Conservation (phyloP, 2,329 filamentous ascomycete genomes). For the Aphanocladium album region DNA sequence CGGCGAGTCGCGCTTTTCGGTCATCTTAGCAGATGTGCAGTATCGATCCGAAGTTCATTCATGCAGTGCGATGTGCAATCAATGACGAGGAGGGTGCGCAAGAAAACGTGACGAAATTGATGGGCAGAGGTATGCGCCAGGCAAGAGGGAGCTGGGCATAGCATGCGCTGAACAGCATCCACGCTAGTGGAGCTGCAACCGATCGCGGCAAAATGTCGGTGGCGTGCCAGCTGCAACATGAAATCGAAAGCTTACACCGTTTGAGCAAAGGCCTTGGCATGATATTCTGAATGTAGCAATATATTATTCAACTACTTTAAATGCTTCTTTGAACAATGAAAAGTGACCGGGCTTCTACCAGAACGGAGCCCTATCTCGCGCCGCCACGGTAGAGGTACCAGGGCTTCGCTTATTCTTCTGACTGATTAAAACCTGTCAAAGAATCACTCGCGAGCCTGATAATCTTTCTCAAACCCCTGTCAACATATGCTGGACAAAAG, state of each 20-base stretch:
- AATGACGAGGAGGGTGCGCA: neutral
- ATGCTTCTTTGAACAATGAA: no score
- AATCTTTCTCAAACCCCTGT: neutral
- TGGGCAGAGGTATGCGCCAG: neutral
- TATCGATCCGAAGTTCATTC: neutral
- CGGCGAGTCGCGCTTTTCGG: constrained; percentile 1
- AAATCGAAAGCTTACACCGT: neutral
- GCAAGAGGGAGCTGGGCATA: neutral
- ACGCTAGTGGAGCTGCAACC: neutral
- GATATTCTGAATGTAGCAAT: no score
- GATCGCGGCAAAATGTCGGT: neutral
- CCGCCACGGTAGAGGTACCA: no score
- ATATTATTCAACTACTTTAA: no score
- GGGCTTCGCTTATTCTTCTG: no score
- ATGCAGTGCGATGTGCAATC: neutral
- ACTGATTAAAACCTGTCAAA: no score
- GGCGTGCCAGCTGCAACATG: neutral
- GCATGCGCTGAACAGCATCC: neutral
- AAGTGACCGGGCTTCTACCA: no score
- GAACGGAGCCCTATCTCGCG: no score
- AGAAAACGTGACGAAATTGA: neutral
- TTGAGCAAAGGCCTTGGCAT: no score
- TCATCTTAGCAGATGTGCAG: neutral
- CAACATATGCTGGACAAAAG: neutral
- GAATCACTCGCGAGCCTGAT: no score